Evolutionary conservation across 805 yeast genomes (phyloP).

Genomic region (Hanseniaspora guilliermondii): DNA sequence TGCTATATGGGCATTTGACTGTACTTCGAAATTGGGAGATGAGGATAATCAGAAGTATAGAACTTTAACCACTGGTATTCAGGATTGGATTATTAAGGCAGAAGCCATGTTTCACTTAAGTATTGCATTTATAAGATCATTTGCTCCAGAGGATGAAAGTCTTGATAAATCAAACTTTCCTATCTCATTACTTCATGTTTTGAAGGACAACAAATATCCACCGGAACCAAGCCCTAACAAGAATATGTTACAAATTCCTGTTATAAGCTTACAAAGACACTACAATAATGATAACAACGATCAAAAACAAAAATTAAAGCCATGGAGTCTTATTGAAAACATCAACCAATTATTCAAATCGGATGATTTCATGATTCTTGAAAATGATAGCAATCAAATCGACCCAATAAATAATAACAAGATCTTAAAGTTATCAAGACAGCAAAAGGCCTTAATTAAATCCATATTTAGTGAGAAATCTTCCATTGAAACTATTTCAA

Average conservation of each 20-base stretch:
- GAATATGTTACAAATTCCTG: slow-evolving; percentile 42
- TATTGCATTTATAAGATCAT: slow-evolving; percentile 62
- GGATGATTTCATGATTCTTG: slow-evolving; percentile 13
- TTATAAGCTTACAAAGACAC: slow-evolving; percentile 46
- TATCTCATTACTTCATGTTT: slow-evolving; percentile 47
- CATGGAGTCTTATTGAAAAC: slow-evolving; percentile 48
- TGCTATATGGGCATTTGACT: slow-evolving; percentile 76
- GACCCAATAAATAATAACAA: slow-evolving; percentile 6
- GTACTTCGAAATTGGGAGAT: slow-evolving; percentile 14
- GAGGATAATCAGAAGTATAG: slow-evolving; percentile 20
- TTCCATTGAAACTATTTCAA: slow-evolving; percentile 39
- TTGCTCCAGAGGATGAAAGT: slow-evolving; percentile 50
- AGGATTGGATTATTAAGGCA: slow-evolving; percentile 67
- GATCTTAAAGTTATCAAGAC: slow-evolving; percentile 2
- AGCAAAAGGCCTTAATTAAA: slow-evolving; percentile 36
- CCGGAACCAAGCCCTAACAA: slow-evolving; percentile 37
- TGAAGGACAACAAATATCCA: slow-evolving; percentile 63
- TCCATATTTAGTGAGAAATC: slow-evolving; percentile 45
- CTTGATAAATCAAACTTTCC: slow-evolving; percentile 41
- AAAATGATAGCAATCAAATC: slow-evolving; percentile 5
- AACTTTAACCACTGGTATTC: slow-evolving; percentile 55
- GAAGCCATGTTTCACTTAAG: slow-evolving; percentile 77
- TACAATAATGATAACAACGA: slow-evolving; percentile 30
- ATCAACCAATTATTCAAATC: slow-evolving; percentile 45
- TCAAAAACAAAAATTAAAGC: slow-evolving; percentile 31